These are phyloP conservation scores for Pulveroboletus sp. DNA, from an alignment of 768 basidiomycete species.

Conservation along the genomic window DNA sequence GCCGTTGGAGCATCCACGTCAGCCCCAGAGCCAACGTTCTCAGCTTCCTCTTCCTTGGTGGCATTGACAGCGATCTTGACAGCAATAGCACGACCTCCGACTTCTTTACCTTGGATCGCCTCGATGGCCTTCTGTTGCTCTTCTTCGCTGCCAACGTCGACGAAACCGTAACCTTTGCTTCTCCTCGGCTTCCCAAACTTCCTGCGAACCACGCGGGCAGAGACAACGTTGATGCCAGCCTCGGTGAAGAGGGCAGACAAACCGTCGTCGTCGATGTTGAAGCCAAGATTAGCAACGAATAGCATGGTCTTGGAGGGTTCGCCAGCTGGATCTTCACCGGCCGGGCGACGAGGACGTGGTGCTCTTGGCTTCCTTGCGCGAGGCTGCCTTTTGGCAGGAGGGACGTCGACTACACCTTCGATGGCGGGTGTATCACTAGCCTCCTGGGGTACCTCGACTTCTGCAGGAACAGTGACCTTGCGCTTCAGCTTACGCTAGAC, in stretches of 20 bases:
- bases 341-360: slow-evolving; percentile 59
- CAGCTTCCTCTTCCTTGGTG: slow-evolving; percentile 53
- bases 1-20: slow-evolving; percentile 22
- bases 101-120: slow-evolving; percentile 79
- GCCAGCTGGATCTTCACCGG: slow-evolving; percentile 79
- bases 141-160: slow-evolving; percentile 85
- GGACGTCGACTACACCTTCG: slow-evolving; percentile 36
- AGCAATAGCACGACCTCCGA: slow-evolving; percentile 80
- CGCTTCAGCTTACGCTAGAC: slow-evolving; percentile 53
- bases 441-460: slow-evolving; percentile 27
- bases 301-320: slow-evolving; percentile 86
- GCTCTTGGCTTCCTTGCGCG: slow-evolving; percentile 54
- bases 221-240: slow-evolving; percentile 73
- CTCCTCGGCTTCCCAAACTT: slow-evolving; percentile 79
- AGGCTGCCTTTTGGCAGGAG: slow-evolving; percentile 36
- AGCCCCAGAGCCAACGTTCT: slow-evolving; percentile 31
- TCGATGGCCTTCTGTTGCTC: slow-evolving; percentile 91
- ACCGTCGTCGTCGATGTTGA: slow-evolving; percentile 82
- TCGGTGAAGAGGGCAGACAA: slow-evolving; percentile 82
- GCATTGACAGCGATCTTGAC: slow-evolving; percentile 96
- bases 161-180: slow-evolving; percentile 97
- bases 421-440: slow-evolving; percentile 30
- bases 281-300: slow-evolving; percentile 97
- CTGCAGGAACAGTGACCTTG: slow-evolving; percentile 32
- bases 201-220: slow-evolving; percentile 85